Evolutionary conservation across 495 filamentous ascomycete genomes (phyloP).

Genomic region (Cudoniella acicularis): DNA sequence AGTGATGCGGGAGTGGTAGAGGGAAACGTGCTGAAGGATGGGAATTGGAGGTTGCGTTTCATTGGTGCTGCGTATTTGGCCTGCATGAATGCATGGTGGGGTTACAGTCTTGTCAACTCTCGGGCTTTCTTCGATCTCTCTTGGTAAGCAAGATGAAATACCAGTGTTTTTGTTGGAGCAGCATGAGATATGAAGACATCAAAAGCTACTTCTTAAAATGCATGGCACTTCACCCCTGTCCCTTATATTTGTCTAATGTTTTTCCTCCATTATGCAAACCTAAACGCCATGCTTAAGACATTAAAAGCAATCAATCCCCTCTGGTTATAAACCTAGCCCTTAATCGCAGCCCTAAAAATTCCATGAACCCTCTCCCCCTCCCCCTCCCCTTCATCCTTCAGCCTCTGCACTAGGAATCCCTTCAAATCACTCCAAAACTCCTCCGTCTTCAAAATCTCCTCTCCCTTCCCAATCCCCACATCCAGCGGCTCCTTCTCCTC

Average conservation of each 20-base stretch:
- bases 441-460: constrained; percentile 58
- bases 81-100: constrained; percentile 5
- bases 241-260: background rate
- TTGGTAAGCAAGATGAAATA: background rate
- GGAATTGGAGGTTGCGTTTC: background rate
- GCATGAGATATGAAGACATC: constrained; percentile 17
- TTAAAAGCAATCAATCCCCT: too few relatives aligned
- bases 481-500: constrained; percentile 34
- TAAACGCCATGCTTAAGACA: constrained; percentile 20
- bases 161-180: background rate
- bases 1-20: background rate
- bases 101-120: background rate
- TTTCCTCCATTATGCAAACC: background rate
- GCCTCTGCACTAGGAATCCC: constrained; percentile 71
- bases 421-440: constrained; percentile 88
- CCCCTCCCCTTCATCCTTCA: constrained; percentile 64
- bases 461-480: constrained; percentile 53
- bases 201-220: constrained; percentile 14
- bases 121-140: background rate
- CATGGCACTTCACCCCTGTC: background rate
- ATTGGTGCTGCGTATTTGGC: constrained; percentile 10
- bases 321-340: background rate
- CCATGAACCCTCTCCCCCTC: constrained; percentile 58
- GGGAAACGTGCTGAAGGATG: background rate
- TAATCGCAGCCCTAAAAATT: constrained; percentile 51